These are phyloP conservation scores for Saccharomycopsis microspora DNA, from an alignment of 805 yeast species.

Conservation along the genomic window DNA sequence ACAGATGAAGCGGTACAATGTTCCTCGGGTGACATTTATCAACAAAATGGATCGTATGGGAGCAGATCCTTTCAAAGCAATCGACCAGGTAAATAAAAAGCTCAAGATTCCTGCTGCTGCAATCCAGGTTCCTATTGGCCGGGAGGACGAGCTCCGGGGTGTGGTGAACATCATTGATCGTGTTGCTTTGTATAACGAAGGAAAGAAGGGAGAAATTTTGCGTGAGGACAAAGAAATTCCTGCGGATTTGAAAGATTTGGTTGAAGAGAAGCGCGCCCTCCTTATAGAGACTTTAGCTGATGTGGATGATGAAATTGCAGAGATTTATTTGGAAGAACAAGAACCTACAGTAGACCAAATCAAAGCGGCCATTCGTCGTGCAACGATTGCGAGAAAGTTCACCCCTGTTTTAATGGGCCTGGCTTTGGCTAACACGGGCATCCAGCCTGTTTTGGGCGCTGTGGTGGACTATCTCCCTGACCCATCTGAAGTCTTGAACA, in stretches of 20 bases:
- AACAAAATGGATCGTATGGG: slow-evolving; percentile 99
- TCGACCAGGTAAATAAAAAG: slow-evolving; percentile 80
- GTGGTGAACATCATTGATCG: slow-evolving; percentile 85
- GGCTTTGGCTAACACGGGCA: slow-evolving; percentile 92
- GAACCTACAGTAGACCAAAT: slow-evolving; percentile 81
- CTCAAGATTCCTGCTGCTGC: slow-evolving; percentile 94
- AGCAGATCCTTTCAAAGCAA: slow-evolving; percentile 90
- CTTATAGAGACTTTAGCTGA: slow-evolving; percentile 94
- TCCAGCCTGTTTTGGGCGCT: slow-evolving; percentile 88
- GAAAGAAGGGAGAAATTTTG: slow-evolving; percentile 76
- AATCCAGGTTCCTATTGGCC: slow-evolving; percentile 94
- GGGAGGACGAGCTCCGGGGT: slow-evolving; percentile 77
- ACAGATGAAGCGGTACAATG: slow-evolving; percentile 97
- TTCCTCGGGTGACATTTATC: slow-evolving; percentile 91
- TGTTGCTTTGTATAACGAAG: slow-evolving; percentile 82
- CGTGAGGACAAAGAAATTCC: slow-evolving; percentile 58
- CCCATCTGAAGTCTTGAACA: slow-evolving; percentile 87
- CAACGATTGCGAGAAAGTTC: slow-evolving; percentile 91
- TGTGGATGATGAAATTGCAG: slow-evolving; percentile 96
- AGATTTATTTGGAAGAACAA: slow-evolving; percentile 78
- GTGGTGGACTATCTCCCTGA: slow-evolving; percentile 72
- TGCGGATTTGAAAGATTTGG: slow-evolving; percentile 65
- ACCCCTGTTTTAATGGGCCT: slow-evolving; percentile 99
- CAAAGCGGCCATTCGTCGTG: slow-evolving; percentile 79
- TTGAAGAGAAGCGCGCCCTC: slow-evolving; percentile 77